Evolutionary conservation across 495 filamentous ascomycete species (phyloP), one percentile per base, ranked within the genome.

Genomic region (Xylaria acuta): DNA sequence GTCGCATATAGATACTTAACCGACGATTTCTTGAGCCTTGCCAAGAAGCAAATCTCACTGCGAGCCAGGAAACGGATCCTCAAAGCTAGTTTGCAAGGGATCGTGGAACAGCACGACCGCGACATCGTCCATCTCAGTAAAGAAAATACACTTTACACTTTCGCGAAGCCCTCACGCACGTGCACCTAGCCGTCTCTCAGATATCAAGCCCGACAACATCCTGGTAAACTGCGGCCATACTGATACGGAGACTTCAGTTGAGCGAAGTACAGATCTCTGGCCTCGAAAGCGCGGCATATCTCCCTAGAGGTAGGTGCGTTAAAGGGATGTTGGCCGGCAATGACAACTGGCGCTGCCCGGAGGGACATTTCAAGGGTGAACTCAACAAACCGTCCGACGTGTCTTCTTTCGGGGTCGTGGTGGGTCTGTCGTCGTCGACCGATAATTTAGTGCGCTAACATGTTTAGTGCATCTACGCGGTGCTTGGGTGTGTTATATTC

Each of bases 141-240:
- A 11, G 6, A 51, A 9, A 45, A 2, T 45, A n/a, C 41, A 45
- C 41, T 18, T 18, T 9, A 1, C 11, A n/a, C 47, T 2, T 25
- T 25, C 7, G 7, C 47, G 6, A 22, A 9, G 1, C 4, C 25
- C 3, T 1, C n/a, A 51, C 7, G 47, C 47, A 25, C 2, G 1
- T 3, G 20, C n/a, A 51, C n/a, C 47, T 25, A 25, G 25, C 5
- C n/a, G 2, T 25, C n/a, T 18, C 16, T 22, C 3, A 51, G 47
- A 51, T 22, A 22, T 51, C 47, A 51, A 51, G n/a, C 47, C 47
- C 47, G 47, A 51, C n/a, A 51, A 51, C n/a, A 51, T 51, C 20
- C n/a, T 51, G 9, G 7, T 51, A 1, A 25, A 51, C 47, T 22
- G 9, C 6, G 18, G 43, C 16, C 16, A 20, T 5, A 20, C 4